Base-by-base conservation (phyloP, 2,329 filamentous ascomycete genomes). In the Alternaria postmessia region DNA sequence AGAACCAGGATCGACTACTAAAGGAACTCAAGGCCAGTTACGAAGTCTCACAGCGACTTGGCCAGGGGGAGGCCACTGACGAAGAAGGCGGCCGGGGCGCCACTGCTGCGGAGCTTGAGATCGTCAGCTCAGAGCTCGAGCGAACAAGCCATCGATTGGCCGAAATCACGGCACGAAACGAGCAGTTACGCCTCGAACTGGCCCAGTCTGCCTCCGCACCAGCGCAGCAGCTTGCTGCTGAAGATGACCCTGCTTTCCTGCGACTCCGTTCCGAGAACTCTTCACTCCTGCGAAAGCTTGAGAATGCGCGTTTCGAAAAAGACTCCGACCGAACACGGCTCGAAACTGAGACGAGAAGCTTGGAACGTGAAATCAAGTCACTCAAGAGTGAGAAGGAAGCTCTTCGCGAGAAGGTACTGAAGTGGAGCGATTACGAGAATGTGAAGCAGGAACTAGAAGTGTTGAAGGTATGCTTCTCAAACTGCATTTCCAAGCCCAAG, bases 11-110 rank as follows among this genome's bases (percentile, higher is more conserved):
- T 49, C 89, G 93, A 7, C 81, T 99, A 39, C 81, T 99, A 68
- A 97, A 91, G 74, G 96, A 99, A 78, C 88, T 98, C 75, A 98
- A 97, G 80, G 95, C 95, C 26, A 97, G 89, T 81, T 97, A 97
- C 75, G 95, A 99, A 79, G 95, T 99, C 55, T 95, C 92, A 46
- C 94, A 98, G 77, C 87, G 95, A 51, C 83, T 99, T 51, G 94
- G 90, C 52, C 90, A 89, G 67, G 88, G 88, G 14, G 90, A 90
- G 34, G 86, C 87, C 53, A 81, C 81, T 9, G 88, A 91, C 18
- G 86, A 86, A 26, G 80, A 79, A n/a, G 64, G 74, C 18, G 83
- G 83, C 28, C 84, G 86, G 26, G 87, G 89, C 58, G 91, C 95
- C 52, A 91, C 91, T 4, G 92, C 88, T 70, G 95, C 94, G 12